Base-by-base conservation (phyloP, 2,329 filamentous ascomycete species). In the Apiospora arundinis region DNA sequence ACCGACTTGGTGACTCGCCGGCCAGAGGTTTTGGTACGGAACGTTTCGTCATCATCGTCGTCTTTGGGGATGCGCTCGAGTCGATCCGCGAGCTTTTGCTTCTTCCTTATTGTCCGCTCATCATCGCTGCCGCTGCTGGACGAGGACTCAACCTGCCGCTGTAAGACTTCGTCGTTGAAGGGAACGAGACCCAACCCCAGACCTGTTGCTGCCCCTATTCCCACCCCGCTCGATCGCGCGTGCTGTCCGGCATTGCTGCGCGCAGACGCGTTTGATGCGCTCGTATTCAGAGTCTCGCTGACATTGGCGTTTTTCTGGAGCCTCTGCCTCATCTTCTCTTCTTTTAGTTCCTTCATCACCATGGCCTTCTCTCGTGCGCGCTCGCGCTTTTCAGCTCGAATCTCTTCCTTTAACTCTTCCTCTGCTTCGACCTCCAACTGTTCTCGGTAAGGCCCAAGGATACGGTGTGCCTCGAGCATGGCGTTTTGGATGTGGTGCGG, bases 21-120 rank as follows among this genome's bases (percentile, higher is more conserved):
- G 32, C 18, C 32, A 21, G 18, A n/a, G 12, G 18, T 32, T 32
- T 32, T 63, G 7, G 16, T 21, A 14, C 5, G 18, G 9, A 63
- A 63, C 21, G 56, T 63, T 14, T n/a, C 21, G 16, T 60, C 28
- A 16, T 63, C 56, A 2, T 63, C 56, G 5, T 63, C 32, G 8
- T 63, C 56, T 9, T 63, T 18, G 32, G 56, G 56, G 7, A 63
- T 63, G 32, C 56, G 56, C 32, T 63, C 56, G 32, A 63, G 56
- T 40, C 18, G 32, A 2, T 63, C 32, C 4, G 56, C 32, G 18
- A 40, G 28, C 21, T 63, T 63, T 18, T 21, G 56, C 56, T 40
- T 63, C 32, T 63, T 63, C 18, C 7, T 40, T 4, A 14, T 7
- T 32, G 56, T 63, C 32, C 56, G 56, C 18, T 63, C 56, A 18